A percentile compares a stretch with the other conserved stretches of the same genome.
Evolutionary conservation across 805 yeast genomes (phyloP).

Genomic region (Myxozyma vanderwaltii): DNA sequence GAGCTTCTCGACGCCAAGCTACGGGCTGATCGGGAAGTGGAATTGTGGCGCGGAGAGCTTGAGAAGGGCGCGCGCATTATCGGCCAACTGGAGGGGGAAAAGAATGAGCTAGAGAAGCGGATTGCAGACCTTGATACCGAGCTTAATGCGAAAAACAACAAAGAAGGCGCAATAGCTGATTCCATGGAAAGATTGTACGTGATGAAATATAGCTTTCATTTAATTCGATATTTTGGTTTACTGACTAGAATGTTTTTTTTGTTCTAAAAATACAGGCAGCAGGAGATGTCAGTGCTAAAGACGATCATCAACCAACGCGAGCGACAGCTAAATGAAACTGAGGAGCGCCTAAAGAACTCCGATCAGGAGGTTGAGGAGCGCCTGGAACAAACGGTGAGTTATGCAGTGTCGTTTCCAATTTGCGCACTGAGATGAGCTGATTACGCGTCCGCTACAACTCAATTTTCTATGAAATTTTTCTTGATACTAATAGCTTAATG

Average conservation of each 20-base stretch:
- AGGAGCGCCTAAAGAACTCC: slow-evolving; percentile 39
- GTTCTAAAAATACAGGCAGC: slow-evolving; percentile 19
- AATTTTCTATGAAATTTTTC: slow-evolving; percentile 40
- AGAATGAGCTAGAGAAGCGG: slow-evolving; percentile 39
- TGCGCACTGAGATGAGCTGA: slow-evolving; percentile 30
- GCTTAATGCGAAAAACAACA: slow-evolving; percentile 36
- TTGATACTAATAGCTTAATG: slow-evolving; percentile 31
- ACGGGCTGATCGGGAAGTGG: slow-evolving; percentile 42
- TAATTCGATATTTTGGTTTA: background rate
- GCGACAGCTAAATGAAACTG: slow-evolving; percentile 37
- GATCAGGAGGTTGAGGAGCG: slow-evolving; percentile 26
- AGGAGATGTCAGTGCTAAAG: slow-evolving; percentile 35
- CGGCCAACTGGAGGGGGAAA: slow-evolving; percentile 44
- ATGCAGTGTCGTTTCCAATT: background rate
- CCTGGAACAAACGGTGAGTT: slow-evolving; percentile 26
- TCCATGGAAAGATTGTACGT: slow-evolving; percentile 22
- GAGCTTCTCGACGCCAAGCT: slow-evolving; percentile 41
- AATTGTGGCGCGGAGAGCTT: slow-evolving; percentile 42
- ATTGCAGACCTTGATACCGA: slow-evolving; percentile 42
- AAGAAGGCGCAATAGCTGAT: slow-evolving; percentile 27
- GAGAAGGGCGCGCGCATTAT: slow-evolving; percentile 44
- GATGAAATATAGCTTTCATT: background rate
- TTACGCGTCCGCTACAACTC: slow-evolving; percentile 32
- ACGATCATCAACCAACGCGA: slow-evolving; percentile 39
- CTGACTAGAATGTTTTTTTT: background rate